Base-by-base conservation (phyloP, 129 eudicot genomes). In the Chrysanthemum makinoi region DNA sequence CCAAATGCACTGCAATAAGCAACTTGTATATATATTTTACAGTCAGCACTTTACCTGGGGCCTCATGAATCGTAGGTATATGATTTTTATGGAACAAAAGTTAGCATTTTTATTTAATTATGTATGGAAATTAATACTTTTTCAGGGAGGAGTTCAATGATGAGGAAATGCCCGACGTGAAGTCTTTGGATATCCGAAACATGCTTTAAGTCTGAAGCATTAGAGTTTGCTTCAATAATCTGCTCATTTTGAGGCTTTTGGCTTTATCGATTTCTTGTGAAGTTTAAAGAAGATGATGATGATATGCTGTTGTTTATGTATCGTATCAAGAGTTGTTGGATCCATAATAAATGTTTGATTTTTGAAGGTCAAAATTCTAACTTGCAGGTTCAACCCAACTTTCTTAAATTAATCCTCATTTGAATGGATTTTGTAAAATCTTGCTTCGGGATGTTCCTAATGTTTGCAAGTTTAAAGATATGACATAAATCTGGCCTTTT, bases 61-160 rank as follows among this genome's bases (percentile, higher is more conserved):
- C 13, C 1, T 20, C 22, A 51, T 13, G 3, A 3, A 68, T 44
- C 49, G 12, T 16, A 10, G 17, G 44, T 4, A 19, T 22, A 39
- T 60, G 28, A 60, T 12, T 26, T 60, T 22, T 30, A 26, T 26
- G 18, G 44, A 3, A 22, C 62, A 22, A 60, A 30, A 12, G 5
- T 9, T 35, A n/a, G 24, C 6, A 6, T 24, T 57, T 4, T 3
- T 2, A 5, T 54, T 13, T 30, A 6, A 28, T 77, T n/a, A 10
- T 54, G 56, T 75, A 64, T 35, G 6, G 12, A 52, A 44, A 22
- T 72, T 1, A 24, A 44, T 35, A 75, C 17, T 1, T 66, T 50
- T 82, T 67, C 83, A 85, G 89, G 82, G 89, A 85, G 80, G 90
- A 85, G 76, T 85, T 85, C 55, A 65, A 82, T 49, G 90, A 85